Percentiles rank a stretch among this genome's conserved stretches.
These are phyloP conservation scores for Podospora australis DNA, from an alignment of 495 filamentous ascomycete genomes.

Conservation along the genomic window DNA sequence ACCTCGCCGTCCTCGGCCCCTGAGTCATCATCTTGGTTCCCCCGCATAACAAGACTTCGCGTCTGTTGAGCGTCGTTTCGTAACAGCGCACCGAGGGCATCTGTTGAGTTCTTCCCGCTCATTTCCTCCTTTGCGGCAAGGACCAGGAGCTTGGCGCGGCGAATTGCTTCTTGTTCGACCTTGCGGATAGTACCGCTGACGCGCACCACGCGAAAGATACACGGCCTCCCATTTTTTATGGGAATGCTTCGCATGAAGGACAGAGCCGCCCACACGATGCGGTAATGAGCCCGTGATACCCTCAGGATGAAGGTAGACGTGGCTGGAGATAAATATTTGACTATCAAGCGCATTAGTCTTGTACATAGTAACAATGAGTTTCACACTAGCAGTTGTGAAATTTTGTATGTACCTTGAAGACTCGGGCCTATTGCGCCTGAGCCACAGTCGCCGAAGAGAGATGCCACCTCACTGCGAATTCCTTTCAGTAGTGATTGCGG, in stretches of 20 bases:
- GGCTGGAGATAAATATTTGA: constrained; percentile 88
- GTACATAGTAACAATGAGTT: background rate
- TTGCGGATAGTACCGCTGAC: constrained; percentile 94
- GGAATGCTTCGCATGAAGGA: constrained; percentile 74
- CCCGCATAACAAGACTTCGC: constrained; percentile 37
- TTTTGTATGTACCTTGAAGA: constrained; percentile 51
- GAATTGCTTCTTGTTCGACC: constrained; percentile 81
- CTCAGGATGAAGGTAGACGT: constrained; percentile 90
- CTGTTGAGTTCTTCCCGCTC: constrained; percentile 24
- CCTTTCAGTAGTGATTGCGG: constrained; percentile 55
- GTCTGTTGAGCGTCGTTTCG: constrained; percentile 20
- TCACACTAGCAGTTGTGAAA: constrained; percentile 7
- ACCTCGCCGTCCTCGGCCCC: constrained; percentile 47
- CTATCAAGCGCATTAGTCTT: constrained; percentile 33
- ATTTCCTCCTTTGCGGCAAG: constrained; percentile 49
- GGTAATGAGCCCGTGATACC: constrained; percentile 68
- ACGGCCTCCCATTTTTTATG: constrained; percentile 46
- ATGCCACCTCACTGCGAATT: constrained; percentile 60
- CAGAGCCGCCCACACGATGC: constrained; percentile 82
- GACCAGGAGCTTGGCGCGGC: constrained; percentile 64
- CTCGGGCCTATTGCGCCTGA: constrained; percentile 58
- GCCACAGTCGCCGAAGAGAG: constrained; percentile 89
- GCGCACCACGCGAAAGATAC: constrained; percentile 78
- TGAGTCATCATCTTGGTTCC: constrained; percentile 36
- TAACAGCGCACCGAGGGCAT: constrained; percentile 37